Evolutionary conservation across 1,284 basidiomycete species (phyloP), one percentile per base, ranked within the genome.

Genomic region (Puccinia novopanici): DNA sequence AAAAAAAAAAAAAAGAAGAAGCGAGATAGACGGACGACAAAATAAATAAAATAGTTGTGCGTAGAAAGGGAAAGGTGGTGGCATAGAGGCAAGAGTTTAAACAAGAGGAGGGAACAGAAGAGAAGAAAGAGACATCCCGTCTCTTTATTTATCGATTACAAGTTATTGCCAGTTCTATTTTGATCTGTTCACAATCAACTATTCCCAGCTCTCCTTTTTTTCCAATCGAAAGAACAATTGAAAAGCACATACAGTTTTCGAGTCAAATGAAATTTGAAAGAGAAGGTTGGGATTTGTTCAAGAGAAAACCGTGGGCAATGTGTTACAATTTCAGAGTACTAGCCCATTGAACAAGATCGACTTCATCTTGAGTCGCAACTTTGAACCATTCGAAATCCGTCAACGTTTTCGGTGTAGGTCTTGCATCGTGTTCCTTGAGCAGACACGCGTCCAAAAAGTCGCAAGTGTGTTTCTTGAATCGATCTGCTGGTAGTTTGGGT

Each of bases 401-500:
- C 30, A 81, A 65, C 72, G 61, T 68, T 57, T 81, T 81, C 24
- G 81, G 81, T 80, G 81, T 81, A 13, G 81, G 81, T 74, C 81
- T 72, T 24, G 73, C 59, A 61, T 81, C 78, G 63, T 79, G 76
- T 54, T 81, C 81, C 54, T 81, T 81, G 12, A 81, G 70, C 15
- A 81, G 63, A 68, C 81, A 24, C 82, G 83, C 30, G 61, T 85
- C 82, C 42, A 85, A 82, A 67, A 85, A 85, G 27, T 91, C 88
- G 42, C 90, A 90, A 73, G 90, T 75, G 40, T 79, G 75, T 30
- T 75, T 30, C 22, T 72, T 68, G 75, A 84, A 85, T 63, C 83
- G 82, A 50, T 83, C 89, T 0, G 90, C 89, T 19, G 90, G 90
- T 79, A 98, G 86, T 83, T 90, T 88, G 42, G 95, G 95, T 42